A percentile compares a stretch with the other conserved stretches of the same genome.
Evolutionary conservation across 768 basidiomycete species (phyloP).

Genomic region (Lentinula edodes): DNA sequence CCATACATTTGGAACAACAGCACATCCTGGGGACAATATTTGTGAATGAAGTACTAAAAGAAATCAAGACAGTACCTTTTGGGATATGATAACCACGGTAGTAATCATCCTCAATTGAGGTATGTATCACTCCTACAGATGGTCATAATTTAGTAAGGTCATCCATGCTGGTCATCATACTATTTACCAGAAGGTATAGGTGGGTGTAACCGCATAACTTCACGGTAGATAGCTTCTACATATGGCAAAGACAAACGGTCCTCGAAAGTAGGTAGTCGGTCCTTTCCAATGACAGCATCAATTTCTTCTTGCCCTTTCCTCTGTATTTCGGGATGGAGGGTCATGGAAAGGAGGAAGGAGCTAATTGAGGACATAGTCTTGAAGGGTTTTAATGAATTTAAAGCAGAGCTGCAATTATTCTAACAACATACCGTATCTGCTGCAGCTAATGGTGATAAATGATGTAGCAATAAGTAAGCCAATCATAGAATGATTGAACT

Average conservation of each 20-base stretch:
- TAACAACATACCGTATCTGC: background rate
- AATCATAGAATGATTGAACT: background rate
- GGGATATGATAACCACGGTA: constrained; percentile 15
- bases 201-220: constrained; percentile 1
- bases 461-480: background rate
- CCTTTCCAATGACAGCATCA: background rate
- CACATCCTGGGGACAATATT: background rate
- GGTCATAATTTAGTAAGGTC: no score
- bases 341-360: constrained; percentile 12
- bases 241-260: constrained; percentile 4
- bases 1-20: constrained; percentile 4
- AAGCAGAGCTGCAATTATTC: background rate
- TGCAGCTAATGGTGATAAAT: background rate
- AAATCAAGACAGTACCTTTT: constrained; percentile 5
- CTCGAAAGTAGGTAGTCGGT: constrained; percentile 2
- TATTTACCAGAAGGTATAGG: background rate
- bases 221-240: constrained; percentile 2
- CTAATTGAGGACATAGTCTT: constrained; percentile 4
- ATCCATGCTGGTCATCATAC: background rate
- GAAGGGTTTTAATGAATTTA: background rate
- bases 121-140: constrained; percentile 8
- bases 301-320: constrained; percentile 4
- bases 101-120: constrained; percentile 15
- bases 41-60: constrained; percentile 1
- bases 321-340: constrained; percentile 1